These are phyloP conservation scores for Lentithecium fluviatile DNA, from an alignment of 495 filamentous ascomycete species.

Conservation along the genomic window DNA sequence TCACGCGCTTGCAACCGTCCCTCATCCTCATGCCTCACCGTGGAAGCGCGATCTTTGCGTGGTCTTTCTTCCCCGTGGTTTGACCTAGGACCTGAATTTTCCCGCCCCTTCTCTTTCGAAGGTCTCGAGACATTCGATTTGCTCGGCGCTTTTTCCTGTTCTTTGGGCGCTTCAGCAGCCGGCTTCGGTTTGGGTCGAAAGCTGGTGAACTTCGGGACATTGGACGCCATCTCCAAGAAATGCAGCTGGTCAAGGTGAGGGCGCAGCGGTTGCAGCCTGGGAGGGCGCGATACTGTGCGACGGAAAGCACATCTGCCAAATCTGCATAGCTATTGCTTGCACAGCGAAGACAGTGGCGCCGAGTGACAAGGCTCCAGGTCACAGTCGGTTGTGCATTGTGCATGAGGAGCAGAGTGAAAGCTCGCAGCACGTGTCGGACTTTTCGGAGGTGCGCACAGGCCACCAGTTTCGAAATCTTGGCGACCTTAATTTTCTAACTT, in stretches of 20 bases:
- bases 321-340: no score
- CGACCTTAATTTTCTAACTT: not conserved
- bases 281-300: no score
- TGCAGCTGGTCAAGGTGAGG: not conserved
- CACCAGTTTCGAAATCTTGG: not conserved
- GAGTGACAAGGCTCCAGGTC: not conserved
- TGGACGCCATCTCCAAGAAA: slow-evolving; percentile 2
- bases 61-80: no score
- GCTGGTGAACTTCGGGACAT: slow-evolving; percentile 40
- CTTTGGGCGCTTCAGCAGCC: not conserved
- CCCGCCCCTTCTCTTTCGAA: not conserved
- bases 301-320: no score
- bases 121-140: not conserved
- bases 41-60: no score
- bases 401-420: no score
- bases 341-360: no score
- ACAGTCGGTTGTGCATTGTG: not conserved
- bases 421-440: not conserved
- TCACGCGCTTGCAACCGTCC: not conserved
- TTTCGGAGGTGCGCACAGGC: not conserved
- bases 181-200: slow-evolving; percentile 36
- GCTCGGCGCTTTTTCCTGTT: not conserved
- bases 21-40: not conserved
- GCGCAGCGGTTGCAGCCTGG: not conserved
- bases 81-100: not conserved